Base-by-base conservation (phyloP, 2,329 filamentous ascomycete species). In the Paraphoma sp. region DNA sequence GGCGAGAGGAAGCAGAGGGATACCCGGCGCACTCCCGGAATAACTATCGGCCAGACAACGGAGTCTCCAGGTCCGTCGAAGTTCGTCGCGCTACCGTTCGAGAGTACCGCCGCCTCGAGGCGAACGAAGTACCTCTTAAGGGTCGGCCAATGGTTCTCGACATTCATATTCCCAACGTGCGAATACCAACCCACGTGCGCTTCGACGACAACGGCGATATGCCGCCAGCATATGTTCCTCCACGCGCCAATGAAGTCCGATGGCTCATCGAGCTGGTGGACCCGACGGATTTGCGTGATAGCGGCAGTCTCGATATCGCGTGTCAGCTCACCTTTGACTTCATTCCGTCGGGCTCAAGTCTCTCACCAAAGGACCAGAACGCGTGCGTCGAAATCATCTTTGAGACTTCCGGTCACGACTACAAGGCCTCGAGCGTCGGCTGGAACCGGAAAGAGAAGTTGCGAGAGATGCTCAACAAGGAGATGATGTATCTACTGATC, bases 401-500 rank as follows among this genome's bases (percentile, higher is more conserved):
- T 58, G 75, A 80, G 47, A 92, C 90, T 0, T 91, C 88, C 64
- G 79, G 81, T 12, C 68, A 77, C 6, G 86, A 89, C 73, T 93
- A 93, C 72, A 84, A 85, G 52, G 73, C 75, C 14, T 91, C 89
- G 2, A 80, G 80, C 6, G 69, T 76, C 0, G 87, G 87, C 45
- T 93, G 90, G 90, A 83, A 87, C 45, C 82, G 84, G 0, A 72
- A 63, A 2, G 78, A 79, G 43, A 93, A 93, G 78, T 78, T 79
- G 49, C 76, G 76, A 11, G 90, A 93, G 79, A 92, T 93, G 90
- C 78, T 78, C 56, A 85, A 89, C 5, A 74, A 80, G 0, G 87
- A 88, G 54, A 83, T 93, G 73, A 83, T 88, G 43, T 93, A 92
- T 71, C 78, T 93, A 7, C 75, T 92, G 3, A 83, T 75, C 14